These are phyloP conservation scores for Podila verticillata DNA, from an alignment of 192 early-diverging fungal species.

Conservation along the genomic window DNA sequence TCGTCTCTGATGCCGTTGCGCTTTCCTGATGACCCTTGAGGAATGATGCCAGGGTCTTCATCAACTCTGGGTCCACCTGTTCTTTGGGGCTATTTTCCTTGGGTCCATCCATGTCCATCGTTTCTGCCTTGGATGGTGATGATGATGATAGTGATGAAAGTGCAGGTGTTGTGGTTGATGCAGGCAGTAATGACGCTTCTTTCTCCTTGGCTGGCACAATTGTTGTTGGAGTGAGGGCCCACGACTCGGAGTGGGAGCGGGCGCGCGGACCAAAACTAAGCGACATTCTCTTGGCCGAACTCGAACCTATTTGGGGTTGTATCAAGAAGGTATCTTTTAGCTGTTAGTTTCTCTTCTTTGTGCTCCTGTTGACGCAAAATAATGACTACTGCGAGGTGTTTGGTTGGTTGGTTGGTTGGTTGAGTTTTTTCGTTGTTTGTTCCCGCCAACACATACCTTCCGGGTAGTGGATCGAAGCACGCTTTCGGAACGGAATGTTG, in stretches of 20 bases:
- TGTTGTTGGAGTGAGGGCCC: conserved; percentile 17
- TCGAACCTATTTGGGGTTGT: conserved; percentile 4
- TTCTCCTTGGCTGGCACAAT: neutral
- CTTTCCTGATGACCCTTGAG: neutral
- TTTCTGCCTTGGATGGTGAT: neutral
- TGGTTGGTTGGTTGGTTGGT: no score
- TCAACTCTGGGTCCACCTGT: conserved; percentile 2
- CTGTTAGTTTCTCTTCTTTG: no score
- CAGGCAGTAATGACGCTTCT: neutral
- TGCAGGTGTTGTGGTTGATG: neutral
- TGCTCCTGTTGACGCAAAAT: no score
- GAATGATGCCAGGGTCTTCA: neutral
- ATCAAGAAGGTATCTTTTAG: neutral
- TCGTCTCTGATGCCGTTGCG: neutral
- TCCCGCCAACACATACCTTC: conserved; percentile 18
- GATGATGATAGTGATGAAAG: neutral
- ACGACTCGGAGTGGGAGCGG: conserved; percentile 31
- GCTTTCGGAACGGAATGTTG: conserved; percentile 8
- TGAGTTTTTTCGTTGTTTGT: no score
- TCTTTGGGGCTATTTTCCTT: neutral
- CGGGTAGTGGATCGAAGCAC: conserved; percentile 16
- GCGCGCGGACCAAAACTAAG: conserved; percentile 9
- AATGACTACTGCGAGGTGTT: no score
- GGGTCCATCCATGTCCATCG: neutral
- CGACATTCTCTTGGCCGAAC: conserved; percentile 14